phyloP scores from a whole-genome alignment of 1,284 basidiomycete genomes.

The Ceratobasidium sp. region DNA sequence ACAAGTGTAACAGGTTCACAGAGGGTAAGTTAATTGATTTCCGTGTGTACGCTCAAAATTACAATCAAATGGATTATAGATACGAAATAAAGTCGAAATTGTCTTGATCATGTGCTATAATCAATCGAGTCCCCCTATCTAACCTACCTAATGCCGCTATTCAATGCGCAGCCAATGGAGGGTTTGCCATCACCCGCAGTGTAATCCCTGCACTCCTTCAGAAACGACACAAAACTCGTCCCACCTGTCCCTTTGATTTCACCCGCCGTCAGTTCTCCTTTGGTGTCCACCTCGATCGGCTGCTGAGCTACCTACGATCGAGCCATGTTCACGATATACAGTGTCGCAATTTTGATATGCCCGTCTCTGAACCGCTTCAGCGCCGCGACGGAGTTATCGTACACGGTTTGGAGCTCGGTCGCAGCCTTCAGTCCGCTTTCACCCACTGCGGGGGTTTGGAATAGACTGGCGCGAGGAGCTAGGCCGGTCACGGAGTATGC shows the following conservation, averaged over 20 bases:
- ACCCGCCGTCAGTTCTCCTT: slow-evolving; percentile 59
- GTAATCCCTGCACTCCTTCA: slow-evolving; percentile 83
- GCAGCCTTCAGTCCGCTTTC: slow-evolving; percentile 47
- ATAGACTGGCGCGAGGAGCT: slow-evolving; percentile 38
- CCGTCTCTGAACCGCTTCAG: slow-evolving; percentile 88
- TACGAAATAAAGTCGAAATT: no score
- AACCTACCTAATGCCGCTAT: background rate
- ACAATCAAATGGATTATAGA: no score
- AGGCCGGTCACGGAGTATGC: slow-evolving; percentile 56
- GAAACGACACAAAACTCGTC: slow-evolving; percentile 81
- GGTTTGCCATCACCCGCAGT: slow-evolving; percentile 72
- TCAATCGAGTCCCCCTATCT: no score
- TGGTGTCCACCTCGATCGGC: slow-evolving; percentile 48
- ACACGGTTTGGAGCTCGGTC: slow-evolving; percentile 60
- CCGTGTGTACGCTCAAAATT: no score
- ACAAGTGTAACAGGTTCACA: no score
- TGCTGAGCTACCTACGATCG: slow-evolving; percentile 58
- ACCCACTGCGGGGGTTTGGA: slow-evolving; percentile 52
- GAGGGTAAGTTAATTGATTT: no score
- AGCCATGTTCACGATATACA: slow-evolving; percentile 84
- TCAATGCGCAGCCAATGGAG: slow-evolving; percentile 33
- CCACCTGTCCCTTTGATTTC: slow-evolving; percentile 81
- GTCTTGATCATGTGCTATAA: no score
- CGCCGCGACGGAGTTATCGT: slow-evolving; percentile 79
- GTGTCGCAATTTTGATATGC: slow-evolving; percentile 87